Percentiles rank a stretch among this genome's conserved stretches.
Evolutionary conservation across 441 rosid genomes (phyloP).

Genomic region (Hura crepitans): DNA sequence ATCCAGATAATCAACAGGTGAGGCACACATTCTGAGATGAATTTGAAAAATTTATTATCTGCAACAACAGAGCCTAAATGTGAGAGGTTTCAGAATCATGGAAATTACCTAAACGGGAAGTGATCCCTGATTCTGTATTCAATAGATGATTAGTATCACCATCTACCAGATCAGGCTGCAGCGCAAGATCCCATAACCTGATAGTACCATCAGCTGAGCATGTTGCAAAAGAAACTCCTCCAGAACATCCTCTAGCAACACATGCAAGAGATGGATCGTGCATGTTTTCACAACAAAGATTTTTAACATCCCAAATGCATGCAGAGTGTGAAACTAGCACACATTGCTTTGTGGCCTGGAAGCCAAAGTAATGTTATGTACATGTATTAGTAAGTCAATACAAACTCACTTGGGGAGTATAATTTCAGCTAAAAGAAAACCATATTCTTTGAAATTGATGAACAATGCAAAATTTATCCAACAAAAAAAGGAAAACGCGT

Average conservation of each 20-base stretch:
- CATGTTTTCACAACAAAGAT: slow-evolving; percentile 72
- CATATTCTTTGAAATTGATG: slow-evolving; percentile 7
- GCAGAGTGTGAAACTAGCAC: slow-evolving; percentile 72
- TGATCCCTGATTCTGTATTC: slow-evolving; percentile 31
- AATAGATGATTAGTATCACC: slow-evolving; percentile 29
- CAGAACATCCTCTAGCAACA: slow-evolving; percentile 76
- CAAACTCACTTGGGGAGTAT: slow-evolving; percentile 16
- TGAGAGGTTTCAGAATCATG: slow-evolving; percentile 12
- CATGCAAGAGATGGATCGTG: slow-evolving; percentile 71
- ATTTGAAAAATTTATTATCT: background rate
- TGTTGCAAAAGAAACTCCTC: slow-evolving; percentile 81
- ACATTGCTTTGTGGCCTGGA: slow-evolving; percentile 63
- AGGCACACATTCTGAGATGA: slow-evolving; percentile 7
- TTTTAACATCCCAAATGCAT: slow-evolving; percentile 80
- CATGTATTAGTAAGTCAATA: slow-evolving; percentile 21
- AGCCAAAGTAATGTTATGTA: slow-evolving; percentile 20
- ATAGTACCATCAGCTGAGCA: slow-evolving; percentile 87
- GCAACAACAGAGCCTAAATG: slow-evolving; percentile 3
- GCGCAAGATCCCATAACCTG: slow-evolving; percentile 78
- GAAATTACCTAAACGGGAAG: slow-evolving; percentile 53
- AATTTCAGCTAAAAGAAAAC: slow-evolving; percentile 6
- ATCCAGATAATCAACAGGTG: slow-evolving; percentile 12
- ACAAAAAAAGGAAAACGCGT: slow-evolving; percentile 4
- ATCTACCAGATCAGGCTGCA: slow-evolving; percentile 40
- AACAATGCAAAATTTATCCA: slow-evolving; percentile 7